Evolutionary conservation across 2,329 filamentous ascomycete genomes (phyloP).

Genomic region (Westerdykella aurantiaca): DNA sequence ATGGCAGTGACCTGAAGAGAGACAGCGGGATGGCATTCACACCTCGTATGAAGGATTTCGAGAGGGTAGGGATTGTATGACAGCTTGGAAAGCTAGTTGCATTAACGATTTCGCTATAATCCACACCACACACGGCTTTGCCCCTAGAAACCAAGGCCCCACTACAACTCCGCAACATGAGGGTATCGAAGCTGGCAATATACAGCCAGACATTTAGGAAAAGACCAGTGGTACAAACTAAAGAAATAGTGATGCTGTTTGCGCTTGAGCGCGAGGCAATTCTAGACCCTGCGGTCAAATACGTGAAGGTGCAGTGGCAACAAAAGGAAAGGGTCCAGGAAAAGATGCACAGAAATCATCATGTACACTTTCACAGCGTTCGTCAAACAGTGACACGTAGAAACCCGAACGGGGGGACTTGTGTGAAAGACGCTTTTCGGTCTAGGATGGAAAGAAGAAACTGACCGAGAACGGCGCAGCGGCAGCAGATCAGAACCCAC

Average conservation of each 20-base stretch:
- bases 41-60: too few relatives aligned
- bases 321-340: neutral
- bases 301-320: neutral
- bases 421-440: neutral
- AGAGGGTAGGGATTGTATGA: too few relatives aligned
- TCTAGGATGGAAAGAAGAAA: too few relatives aligned
- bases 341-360: neutral
- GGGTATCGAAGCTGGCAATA: neutral
- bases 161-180: neutral
- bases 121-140: too few relatives aligned
- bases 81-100: too few relatives aligned
- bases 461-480: too few relatives aligned
- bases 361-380: neutral
- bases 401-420: neutral
- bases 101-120: too few relatives aligned
- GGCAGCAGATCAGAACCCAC: slow-evolving; percentile 23
- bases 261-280: neutral
- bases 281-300: neutral
- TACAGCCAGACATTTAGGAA: neutral
- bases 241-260: neutral
- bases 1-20: too few relatives aligned
- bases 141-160: too few relatives aligned
- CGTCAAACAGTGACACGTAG: neutral
- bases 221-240: neutral
- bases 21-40: too few relatives aligned